Evolutionary conservation across 1,139 yeast species (phyloP).

Genomic region (Pneumocystis jirovecii): DNA sequence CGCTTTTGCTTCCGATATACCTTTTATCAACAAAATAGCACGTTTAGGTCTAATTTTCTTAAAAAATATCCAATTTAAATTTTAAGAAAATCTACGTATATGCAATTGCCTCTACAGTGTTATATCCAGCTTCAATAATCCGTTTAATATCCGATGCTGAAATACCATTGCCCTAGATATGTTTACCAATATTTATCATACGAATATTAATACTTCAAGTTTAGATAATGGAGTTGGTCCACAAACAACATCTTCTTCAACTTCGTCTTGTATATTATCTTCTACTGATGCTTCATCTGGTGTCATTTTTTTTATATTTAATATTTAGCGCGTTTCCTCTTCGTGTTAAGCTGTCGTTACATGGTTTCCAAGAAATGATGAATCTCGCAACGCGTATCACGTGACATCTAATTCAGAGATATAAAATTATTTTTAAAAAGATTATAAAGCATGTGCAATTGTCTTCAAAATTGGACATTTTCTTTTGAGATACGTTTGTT

Average conservation of each 20-base stretch:
- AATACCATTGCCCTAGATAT: conserved; percentile 67
- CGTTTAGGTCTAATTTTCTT: conserved; percentile 40
- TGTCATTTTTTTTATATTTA: neutral
- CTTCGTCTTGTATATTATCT: neutral
- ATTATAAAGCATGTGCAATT: neutral
- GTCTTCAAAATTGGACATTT: neutral
- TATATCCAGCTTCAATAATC: conserved; percentile 66
- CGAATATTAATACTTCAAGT: conserved; percentile 12
- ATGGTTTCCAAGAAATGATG: neutral
- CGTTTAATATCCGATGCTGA: conserved; percentile 64
- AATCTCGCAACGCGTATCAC: neutral
- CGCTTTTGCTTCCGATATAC: conserved; percentile 92
- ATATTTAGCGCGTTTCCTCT: neutral
- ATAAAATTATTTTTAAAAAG: neutral
- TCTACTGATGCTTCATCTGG: neutral
- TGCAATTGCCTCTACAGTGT: conserved; percentile 85
- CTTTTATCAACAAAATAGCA: conserved; percentile 61
- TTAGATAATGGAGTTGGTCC: conserved; percentile 17
- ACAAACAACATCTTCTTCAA: conserved; percentile 10
- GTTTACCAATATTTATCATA: conserved; percentile 12
- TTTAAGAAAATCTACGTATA: conserved; percentile 35
- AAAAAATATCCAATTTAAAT: neutral
- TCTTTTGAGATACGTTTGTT: neutral
- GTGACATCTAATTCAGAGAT: neutral
- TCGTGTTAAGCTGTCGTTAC: neutral